Base-by-base conservation (phyloP, 2,329 filamentous ascomycete species). In the Pseudopyrenochaeta lycopersici region DNA sequence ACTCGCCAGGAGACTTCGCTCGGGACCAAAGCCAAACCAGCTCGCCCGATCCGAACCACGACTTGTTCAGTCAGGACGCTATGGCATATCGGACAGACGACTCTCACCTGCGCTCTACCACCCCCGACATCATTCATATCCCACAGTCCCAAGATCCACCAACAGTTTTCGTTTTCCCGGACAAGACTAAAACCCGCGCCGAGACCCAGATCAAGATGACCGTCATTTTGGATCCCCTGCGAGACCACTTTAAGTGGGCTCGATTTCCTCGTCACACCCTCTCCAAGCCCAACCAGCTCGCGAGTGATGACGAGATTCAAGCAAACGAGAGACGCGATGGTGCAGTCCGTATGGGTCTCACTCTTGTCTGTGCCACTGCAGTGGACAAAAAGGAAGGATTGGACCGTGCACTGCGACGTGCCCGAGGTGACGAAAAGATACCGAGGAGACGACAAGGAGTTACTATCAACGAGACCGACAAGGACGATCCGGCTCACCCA, bases 181-280 rank as follows among this genome's bases (percentile, higher is more conserved):
- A 74, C 59, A 72, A 69, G 55, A 71, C 74, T 51, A 98, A 97
- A 76, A 97, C 93, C 14, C 88, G 95, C 18, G 95, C 98, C 15
- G 95, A 99, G 79, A 98, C 95, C 0, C 95, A 98, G 72, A 97
- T 98, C 64, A 91, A 90, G 7, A 91, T 97, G 63, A 89, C 89
- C 67, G 83, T 98, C 76, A 90, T 88, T 0, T 77, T 98, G 33
- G 88, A 87, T 52, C 87, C 90, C 18, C 80, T 96, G 42, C 92
- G 93, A 1, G 79, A 83, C 0, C 89, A 90, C 10, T 86, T 93
- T 52, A 90, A 89, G 59, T 91, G 89, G 71, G 80, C 98, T 45
- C 92, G 96, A 68, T 84, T 99, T n/a, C 95, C 94, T 4, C 87
- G 89, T 3, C 89, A 97, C 71, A 96, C 92, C 1, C 95, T 99